Conservation (phyloP, 768 basidiomycete genomes). For the Agaricus blazei region DNA sequence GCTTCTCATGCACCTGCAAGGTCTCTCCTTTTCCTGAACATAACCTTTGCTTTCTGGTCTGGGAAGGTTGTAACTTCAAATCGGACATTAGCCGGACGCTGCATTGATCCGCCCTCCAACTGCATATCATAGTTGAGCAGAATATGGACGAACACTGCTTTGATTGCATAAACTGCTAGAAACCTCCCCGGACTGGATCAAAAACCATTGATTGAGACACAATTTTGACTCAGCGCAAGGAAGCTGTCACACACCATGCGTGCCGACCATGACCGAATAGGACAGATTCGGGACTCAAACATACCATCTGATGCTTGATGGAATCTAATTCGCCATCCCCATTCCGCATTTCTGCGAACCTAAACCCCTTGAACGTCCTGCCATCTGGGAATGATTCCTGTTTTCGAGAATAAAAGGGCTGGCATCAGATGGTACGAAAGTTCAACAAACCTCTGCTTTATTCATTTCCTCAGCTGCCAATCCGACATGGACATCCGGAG, state of each 20-base stretch:
- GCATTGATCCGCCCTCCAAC: conserved; percentile 7
- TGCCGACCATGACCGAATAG: conserved; percentile 26
- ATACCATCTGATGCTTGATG: conserved; percentile 24
- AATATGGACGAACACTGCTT: conserved; percentile 31
- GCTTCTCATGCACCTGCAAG: no score
- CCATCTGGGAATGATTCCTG: conserved; percentile 21
- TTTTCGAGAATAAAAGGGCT: no score
- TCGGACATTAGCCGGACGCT: not conserved
- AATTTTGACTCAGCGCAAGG: no score
- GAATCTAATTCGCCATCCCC: conserved; percentile 13
- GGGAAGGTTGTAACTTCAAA: not conserved
- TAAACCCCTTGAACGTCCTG: conserved; percentile 31
- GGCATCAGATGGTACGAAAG: not conserved
- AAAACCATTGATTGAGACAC: not conserved
- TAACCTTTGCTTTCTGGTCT: conserved; percentile 3
- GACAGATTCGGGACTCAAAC: conserved; percentile 19
- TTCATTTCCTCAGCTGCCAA: conserved; percentile 26
- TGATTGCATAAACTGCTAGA: conserved; percentile 33
- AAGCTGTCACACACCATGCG: conserved; percentile 18
- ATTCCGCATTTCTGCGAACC: conserved; percentile 27
- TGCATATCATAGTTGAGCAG: conserved; percentile 34
- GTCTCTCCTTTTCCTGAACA: not conserved
- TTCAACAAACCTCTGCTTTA: conserved; percentile 15
- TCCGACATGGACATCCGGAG: conserved; percentile 17
- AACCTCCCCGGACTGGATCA: conserved; percentile 32